These are phyloP conservation scores for Lichtheimia ramosa DNA, from an alignment of 371 early-diverging fungal genomes.

Conservation along the genomic window DNA sequence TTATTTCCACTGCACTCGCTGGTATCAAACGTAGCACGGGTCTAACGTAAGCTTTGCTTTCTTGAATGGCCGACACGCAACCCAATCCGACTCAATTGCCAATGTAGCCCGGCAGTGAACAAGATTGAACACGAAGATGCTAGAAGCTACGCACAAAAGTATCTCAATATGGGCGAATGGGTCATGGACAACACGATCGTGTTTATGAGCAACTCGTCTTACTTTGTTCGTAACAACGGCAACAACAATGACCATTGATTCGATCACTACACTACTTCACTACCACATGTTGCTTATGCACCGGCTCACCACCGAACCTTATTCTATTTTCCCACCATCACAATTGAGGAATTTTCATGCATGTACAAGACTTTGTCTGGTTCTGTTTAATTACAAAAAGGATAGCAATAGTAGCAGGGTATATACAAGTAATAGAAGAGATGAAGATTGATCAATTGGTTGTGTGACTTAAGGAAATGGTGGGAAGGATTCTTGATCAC, in stretches of 20 bases:
- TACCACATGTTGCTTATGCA: too few relatives aligned
- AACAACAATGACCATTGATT: constrained; percentile 7
- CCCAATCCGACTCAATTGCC: neutral
- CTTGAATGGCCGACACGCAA: neutral
- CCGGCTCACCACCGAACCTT: too few relatives aligned
- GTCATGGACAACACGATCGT: constrained; percentile 59
- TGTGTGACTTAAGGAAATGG: neutral
- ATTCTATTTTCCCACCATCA: too few relatives aligned
- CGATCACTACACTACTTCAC: too few relatives aligned
- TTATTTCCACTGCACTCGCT: constrained; percentile 75
- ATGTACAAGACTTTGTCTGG: too few relatives aligned
- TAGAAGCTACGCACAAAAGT: constrained; percentile 53
- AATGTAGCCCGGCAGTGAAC: constrained; percentile 48
- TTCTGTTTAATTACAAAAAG: too few relatives aligned
- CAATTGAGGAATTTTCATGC: too few relatives aligned
- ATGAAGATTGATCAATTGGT: too few relatives aligned
- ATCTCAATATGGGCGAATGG: constrained; percentile 70
- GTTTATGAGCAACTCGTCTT: constrained; percentile 55
- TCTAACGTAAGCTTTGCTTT: constrained; percentile 42
- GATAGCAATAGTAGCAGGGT: too few relatives aligned
- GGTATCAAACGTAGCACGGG: constrained; percentile 77
- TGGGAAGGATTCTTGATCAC: neutral
- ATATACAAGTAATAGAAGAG: too few relatives aligned
- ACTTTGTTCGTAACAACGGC: constrained; percentile 66
- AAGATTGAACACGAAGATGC: constrained; percentile 62